Base-by-base conservation (phyloP, 1,139 yeast genomes). In the Sugiyamaella novakii region DNA sequence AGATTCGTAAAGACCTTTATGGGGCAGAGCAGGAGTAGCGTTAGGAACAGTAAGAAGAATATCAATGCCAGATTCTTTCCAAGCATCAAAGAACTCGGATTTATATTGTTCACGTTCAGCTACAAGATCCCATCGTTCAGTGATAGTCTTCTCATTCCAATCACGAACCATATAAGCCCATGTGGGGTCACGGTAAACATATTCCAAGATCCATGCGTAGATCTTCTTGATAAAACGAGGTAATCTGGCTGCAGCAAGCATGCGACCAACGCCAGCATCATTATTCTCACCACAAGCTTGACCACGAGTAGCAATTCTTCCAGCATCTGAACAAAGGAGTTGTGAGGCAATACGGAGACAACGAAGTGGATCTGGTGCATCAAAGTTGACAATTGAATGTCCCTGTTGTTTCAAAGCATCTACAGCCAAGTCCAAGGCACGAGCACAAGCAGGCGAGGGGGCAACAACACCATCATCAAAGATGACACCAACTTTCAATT, bases 361-460 rank as follows among this genome's bases (percentile, higher is more conserved):
- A 43, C 68, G 61, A 14, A 76, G 66, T 15, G 74, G 66, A 11
- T 72, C 72, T 19, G 64, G 63, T 31, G 71, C 62, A 15, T 65
- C 58, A 29, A 71, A 64, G 44, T 77, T 79, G 21, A 83, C 77
- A 37, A 83, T 73, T 51, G 77, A 79, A 57, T 79, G 85, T 18
- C 88, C 88, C 31, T 75, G 77, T 10, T 67, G 71, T 55, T 68
- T 66, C 47, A 81, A 66, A 30, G 76, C 74, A 12, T 72, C 73
- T 6, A 70, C 74, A 1, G 80, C 73, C 43, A 66, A 54, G 19
- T 74, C 68, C 54, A 82, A 60, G 11, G 81, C 85, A 48, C 84
- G 72, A 7, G 71, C 58, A 50, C 83, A 78, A 49, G 91, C 91
- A 19, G 91, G 92, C 11, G 78, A 68, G 14, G 83, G 82, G 31